These are phyloP conservation scores for Cornus kousa DNA, from an alignment of 148 eudicot species.

Conservation along the genomic window DNA sequence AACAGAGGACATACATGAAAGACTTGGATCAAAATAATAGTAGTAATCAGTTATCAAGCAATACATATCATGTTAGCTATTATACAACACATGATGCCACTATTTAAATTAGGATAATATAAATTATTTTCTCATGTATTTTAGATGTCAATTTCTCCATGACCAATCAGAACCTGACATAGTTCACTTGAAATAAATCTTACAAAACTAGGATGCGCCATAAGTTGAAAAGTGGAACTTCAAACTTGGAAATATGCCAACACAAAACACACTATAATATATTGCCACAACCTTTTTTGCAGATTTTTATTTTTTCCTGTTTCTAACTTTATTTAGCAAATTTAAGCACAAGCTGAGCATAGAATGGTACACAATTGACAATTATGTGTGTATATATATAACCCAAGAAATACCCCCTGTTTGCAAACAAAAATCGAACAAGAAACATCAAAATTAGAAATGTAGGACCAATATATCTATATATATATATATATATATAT, in stretches of 20 bases:
- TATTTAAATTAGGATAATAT: no score
- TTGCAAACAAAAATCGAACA: neutral
- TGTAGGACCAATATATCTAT: neutral
- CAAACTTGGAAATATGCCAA: neutral
- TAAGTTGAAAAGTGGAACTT: neutral
- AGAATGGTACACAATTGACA: neutral
- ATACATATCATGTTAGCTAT: neutral
- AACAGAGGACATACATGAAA: no score
- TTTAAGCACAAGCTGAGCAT: no score
- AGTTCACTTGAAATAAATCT: neutral
- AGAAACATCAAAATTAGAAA: neutral
- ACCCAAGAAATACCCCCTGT: neutral
- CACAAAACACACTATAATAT: neutral
- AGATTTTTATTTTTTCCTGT: neutral
- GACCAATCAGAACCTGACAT: neutral
- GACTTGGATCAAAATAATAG: no score
- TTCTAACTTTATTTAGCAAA: no score
- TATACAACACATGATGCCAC: neutral
- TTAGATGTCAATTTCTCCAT: neutral
- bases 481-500: neutral
- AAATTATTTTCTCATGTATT: neutral
- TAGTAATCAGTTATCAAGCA: no score
- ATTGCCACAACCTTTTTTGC: neutral
- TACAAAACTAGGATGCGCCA: neutral
- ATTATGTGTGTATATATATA: neutral